Percentiles rank a stretch among this genome's conserved stretches.
Evolutionary conservation across 2,329 filamentous ascomycete genomes (phyloP).

Genomic region (Microsporum canis): DNA sequence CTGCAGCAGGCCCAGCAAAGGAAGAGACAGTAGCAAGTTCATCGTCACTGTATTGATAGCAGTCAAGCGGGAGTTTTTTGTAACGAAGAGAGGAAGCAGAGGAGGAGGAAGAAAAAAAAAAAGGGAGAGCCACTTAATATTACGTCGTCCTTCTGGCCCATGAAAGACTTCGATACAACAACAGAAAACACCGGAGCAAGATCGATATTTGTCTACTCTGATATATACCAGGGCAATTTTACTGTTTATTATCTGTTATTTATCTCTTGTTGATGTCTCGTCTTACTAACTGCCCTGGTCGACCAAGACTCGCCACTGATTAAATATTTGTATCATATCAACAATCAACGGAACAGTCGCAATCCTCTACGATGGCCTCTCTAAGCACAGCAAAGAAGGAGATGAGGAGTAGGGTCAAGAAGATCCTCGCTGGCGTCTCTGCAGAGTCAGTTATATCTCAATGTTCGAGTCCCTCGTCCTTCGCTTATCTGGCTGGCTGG

Average conservation of each 20-base stretch:
- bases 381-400: conserved; percentile 63
- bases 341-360: not conserved
- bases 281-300: not conserved
- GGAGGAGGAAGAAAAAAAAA: not conserved
- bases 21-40: conserved; percentile 1
- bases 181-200: not conserved
- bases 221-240: not conserved
- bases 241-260: not conserved
- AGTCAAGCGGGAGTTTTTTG: not conserved
- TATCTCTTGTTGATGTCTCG: not conserved
- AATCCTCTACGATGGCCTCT: conserved; percentile 29
- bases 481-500: not conserved
- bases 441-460: conserved; percentile 54
- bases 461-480: conserved; percentile 45
- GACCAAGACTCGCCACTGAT: not conserved
- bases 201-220: no score
- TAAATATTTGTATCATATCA: not conserved
- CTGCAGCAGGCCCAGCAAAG: not conserved
- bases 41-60: not conserved
- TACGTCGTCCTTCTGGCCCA: not conserved
- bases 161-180: not conserved
- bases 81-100: not conserved
- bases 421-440: conserved; percentile 49
- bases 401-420: conserved; percentile 59
- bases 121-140: not conserved